Evolutionary conservation across 352 stramenopile genomes (phyloP), one percentile per base, ranked within the genome.

Genomic region (Phytophthora foliorum): DNA sequence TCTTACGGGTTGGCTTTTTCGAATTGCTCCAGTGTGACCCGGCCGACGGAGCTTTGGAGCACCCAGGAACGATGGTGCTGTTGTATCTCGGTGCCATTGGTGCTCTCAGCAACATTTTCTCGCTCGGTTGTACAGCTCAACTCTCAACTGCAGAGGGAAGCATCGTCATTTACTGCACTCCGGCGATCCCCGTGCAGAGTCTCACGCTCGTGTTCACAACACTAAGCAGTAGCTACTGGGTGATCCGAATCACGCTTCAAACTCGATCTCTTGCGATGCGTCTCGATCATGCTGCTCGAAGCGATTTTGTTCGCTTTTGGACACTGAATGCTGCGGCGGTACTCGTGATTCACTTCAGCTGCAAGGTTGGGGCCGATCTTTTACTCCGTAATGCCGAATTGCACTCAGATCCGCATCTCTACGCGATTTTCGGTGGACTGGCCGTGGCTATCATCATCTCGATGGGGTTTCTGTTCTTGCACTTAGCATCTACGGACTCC

Each of bases 91-190:
- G 75, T 2, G 69, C 72, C 2, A 53, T 83, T 21, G 75, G 75
- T 2, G 72, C 72, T 21, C 51, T 81, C 2, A 83, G 75, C 66
- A 83, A 83, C 45, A 77, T 80, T 21, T 83, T 83, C 51, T 78
- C 75, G 17, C 62, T 80, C 3, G 58, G 56, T 6, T 83, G 75
- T 38, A 65, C 68, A 2, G 75, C 72, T 4, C 57, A 78, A 22
- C 49, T 80, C 0, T 74, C 61, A 3, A 63, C 56, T 13, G 54
- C 56, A 5, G 63, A 63, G 36, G 73, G 75, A 8, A 80, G 53
- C 29, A 72, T 82, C 31, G 72, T 72, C 22, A 80, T 80, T 44
- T 57, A 67, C 41, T 82, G 74, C 53, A 56, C 57, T 2, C 67
- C 74, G 9, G 72, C 71, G 1, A 77, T 82, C 36, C 59, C 71